Percentiles rank a stretch among this genome's conserved stretches.
phyloP scores from a whole-genome alignment of 2,329 filamentous ascomycete species.

The Claviceps africana region DNA sequence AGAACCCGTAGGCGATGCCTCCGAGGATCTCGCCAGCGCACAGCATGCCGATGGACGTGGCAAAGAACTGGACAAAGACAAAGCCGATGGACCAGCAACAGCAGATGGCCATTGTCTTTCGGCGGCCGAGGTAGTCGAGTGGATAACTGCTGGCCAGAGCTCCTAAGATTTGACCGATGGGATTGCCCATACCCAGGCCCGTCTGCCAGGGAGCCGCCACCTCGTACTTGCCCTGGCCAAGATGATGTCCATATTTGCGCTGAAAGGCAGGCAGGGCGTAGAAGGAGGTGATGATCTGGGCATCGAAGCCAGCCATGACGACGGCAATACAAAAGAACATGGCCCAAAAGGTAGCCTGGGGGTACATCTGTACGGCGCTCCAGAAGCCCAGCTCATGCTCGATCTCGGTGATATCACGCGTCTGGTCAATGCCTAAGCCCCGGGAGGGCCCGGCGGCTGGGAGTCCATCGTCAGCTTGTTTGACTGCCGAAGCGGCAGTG shows the following conservation, averaged over 20 bases:
- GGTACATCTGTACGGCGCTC: conserved; percentile 25
- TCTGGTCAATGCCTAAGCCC: conserved; percentile 9
- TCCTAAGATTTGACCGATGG: conserved; percentile 33
- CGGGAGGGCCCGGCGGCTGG: conserved; percentile 1
- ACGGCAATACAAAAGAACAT: conserved; percentile 17
- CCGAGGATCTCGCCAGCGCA: conserved; percentile 48
- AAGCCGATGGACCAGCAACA: conserved; percentile 33
- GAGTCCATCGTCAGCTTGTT: neutral
- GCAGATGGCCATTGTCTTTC: conserved; percentile 29
- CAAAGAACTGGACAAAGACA: conserved; percentile 51
- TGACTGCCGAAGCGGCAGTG: neutral
- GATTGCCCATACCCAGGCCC: conserved; percentile 28
- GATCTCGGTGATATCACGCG: conserved; percentile 11
- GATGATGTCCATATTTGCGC: conserved; percentile 17
- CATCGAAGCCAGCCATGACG: conserved; percentile 21
- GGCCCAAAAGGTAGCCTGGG: conserved; percentile 16
- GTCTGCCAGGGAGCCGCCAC: conserved; percentile 35
- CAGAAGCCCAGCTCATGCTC: conserved; percentile 15
- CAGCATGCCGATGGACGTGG: conserved; percentile 37
- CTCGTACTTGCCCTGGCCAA: conserved; percentile 21
- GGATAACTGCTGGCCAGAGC: conserved; percentile 17
- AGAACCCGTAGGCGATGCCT: conserved; percentile 47
- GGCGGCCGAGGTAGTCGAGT: conserved; percentile 28
- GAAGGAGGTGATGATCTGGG: conserved; percentile 24
- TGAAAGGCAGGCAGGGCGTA: conserved; percentile 21